These are phyloP conservation scores for Rhodotorula taiwanensis DNA, from an alignment of 768 basidiomycete genomes.

Conservation along the genomic window DNA sequence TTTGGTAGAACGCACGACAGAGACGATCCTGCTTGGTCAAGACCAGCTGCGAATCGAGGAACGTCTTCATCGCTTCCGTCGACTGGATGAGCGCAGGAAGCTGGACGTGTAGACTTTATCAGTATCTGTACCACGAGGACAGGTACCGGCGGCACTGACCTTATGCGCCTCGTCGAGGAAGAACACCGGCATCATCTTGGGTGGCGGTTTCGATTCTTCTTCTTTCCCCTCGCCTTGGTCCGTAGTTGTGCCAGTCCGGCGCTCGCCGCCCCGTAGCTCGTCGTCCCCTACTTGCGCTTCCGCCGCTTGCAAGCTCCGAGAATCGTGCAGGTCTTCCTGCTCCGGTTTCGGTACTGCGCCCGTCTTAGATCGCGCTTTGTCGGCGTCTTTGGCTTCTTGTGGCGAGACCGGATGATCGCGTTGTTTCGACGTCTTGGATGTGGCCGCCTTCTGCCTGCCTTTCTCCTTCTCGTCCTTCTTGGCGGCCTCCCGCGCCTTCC, in stretches of 20 bases:
- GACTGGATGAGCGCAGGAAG: conserved; percentile 68
- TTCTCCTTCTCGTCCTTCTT: background rate
- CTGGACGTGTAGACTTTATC: background rate
- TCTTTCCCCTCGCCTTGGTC: conserved; percentile 43
- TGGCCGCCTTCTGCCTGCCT: background rate
- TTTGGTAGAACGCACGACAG: conserved; percentile 72
- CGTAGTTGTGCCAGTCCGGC: conserved; percentile 35
- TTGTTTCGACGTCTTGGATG: too few relatives aligned
- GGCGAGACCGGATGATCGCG: background rate
- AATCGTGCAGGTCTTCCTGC: conserved; percentile 2
- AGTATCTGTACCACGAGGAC: conserved; percentile 15
- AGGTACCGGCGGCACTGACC: conserved; percentile 46
- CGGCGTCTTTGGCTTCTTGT: conserved; percentile 9
- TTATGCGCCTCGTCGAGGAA: conserved; percentile 84
- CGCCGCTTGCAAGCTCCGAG: conserved; percentile 20
- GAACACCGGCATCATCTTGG: conserved; percentile 69
- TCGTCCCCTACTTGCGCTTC: background rate
- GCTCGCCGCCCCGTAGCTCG: too few relatives aligned
- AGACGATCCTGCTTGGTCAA: conserved; percentile 80
- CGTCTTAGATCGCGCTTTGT: conserved; percentile 7
- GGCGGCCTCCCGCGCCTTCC: background rate
- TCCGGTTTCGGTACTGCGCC: conserved; percentile 6
- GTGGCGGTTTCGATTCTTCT: conserved; percentile 45
- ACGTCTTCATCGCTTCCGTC: conserved; percentile 70
- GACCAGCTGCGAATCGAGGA: conserved; percentile 78